phyloP scores from a whole-genome alignment of 1,139 yeast species.

The Entelexis sorbosivorans region DNA sequence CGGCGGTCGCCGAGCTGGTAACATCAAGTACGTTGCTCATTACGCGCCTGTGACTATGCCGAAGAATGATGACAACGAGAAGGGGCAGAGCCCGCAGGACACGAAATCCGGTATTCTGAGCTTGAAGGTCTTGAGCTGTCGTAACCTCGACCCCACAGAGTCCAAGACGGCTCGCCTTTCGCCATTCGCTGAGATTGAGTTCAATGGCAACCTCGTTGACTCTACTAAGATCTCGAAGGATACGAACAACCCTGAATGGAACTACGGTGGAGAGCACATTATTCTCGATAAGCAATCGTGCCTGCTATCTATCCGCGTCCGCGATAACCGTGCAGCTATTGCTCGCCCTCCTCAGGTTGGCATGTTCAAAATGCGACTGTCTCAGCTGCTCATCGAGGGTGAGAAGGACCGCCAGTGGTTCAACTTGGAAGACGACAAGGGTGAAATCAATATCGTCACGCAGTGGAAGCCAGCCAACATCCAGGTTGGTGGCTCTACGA shows the following conservation, averaged over 20 bases:
- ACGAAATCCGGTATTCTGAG: constrained; percentile 84
- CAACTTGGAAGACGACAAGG: constrained; percentile 45
- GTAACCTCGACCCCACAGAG: constrained; percentile 51
- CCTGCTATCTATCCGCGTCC: constrained; percentile 53
- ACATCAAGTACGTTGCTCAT: constrained; percentile 54
- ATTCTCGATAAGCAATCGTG: constrained; percentile 63
- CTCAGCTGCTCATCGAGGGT: constrained; percentile 62
- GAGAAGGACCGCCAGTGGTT: constrained; percentile 71
- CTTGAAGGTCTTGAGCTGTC: constrained; percentile 60
- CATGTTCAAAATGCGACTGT: constrained; percentile 37
- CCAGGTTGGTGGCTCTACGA: constrained; percentile 41
- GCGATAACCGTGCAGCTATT: constrained; percentile 47
- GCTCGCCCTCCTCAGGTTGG: constrained; percentile 42
- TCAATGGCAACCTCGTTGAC: constrained; percentile 49
- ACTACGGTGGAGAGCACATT: constrained; percentile 54
- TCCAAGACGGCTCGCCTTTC: constrained; percentile 59
- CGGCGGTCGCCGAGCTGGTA: constrained; percentile 71
- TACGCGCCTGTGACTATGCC: constrained; percentile 76
- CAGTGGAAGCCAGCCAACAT: constrained; percentile 81
- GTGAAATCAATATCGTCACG: constrained; percentile 59
- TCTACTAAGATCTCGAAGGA: constrained; percentile 52
- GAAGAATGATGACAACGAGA: constrained; percentile 49
- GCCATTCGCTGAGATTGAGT: constrained; percentile 59
- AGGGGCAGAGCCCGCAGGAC: constrained; percentile 72
- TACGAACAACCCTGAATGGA: constrained; percentile 60